phyloP scores from a whole-genome alignment of 148 eudicot species.

The Silene conica region DNA sequence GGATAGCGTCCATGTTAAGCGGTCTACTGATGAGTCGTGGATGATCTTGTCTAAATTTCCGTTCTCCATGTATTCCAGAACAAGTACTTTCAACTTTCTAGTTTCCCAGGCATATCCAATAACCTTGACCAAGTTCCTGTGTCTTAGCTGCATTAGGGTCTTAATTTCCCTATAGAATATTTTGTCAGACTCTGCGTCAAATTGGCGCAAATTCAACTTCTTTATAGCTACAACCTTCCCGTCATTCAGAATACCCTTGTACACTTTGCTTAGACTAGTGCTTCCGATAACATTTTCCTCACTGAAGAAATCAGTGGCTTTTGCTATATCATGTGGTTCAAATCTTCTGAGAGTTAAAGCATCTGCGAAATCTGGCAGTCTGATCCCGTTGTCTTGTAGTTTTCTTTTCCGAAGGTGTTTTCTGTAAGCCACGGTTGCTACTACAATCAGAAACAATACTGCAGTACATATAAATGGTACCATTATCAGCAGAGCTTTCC shows the following conservation, averaged over 20 bases:
- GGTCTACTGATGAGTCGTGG: constrained; percentile 37
- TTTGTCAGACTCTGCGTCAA: background rate
- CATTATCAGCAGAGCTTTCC: background rate
- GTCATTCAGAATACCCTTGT: background rate
- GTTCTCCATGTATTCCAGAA: background rate
- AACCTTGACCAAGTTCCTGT: background rate
- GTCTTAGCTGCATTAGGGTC: background rate
- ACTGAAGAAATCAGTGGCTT: background rate
- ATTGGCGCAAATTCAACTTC: background rate
- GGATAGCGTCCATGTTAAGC: constrained; percentile 42
- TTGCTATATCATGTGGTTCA: background rate
- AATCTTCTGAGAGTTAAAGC: background rate
- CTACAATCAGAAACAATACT: background rate
- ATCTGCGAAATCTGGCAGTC: background rate
- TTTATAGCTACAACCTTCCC: background rate
- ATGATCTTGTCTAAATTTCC: background rate
- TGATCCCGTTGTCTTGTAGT: background rate
- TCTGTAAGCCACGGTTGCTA: background rate
- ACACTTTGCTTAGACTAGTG: background rate
- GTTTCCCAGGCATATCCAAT: background rate
- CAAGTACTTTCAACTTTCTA: background rate
- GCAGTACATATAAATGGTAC: background rate
- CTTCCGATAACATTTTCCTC: background rate
- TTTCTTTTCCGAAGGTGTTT: background rate
- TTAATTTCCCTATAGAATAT: background rate